Percentiles rank a stretch among this genome's conserved stretches.
Evolutionary conservation across 306 rosid genomes (phyloP).

Genomic region (Malus sylvestris): DNA sequence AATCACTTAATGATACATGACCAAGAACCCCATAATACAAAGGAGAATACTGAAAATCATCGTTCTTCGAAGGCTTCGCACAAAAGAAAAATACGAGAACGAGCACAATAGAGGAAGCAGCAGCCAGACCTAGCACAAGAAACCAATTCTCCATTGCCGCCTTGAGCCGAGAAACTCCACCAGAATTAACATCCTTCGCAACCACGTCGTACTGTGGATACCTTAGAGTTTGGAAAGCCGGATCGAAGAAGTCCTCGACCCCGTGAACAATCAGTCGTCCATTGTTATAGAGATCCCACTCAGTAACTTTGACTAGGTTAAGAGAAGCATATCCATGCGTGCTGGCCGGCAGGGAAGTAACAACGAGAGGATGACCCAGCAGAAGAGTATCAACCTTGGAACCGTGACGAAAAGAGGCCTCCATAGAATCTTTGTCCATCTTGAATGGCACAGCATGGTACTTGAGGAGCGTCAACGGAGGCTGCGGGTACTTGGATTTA

Average conservation of each 20-base stretch:
- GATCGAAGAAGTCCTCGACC: slow-evolving; percentile 7
- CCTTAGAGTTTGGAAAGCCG: not conserved
- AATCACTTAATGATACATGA: not conserved
- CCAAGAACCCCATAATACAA: not conserved
- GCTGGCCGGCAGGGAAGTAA: not conserved
- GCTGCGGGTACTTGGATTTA: not conserved
- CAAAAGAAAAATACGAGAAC: not conserved
- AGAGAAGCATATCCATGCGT: not conserved
- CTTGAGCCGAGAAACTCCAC: not conserved
- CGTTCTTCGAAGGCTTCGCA: not conserved
- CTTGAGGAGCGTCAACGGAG: not conserved
- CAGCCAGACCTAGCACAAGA: too few species aligned
- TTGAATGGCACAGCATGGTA: not conserved
- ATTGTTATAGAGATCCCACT: slow-evolving; percentile 5
- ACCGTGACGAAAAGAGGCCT: not conserved
- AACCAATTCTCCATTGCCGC: not conserved
- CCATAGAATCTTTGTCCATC: not conserved
- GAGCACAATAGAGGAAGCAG: too few species aligned
- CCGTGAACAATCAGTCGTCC: not conserved
- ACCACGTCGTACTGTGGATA: not conserved
- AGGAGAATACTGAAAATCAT: not conserved
- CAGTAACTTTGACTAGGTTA: not conserved
- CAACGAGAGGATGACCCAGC: not conserved
- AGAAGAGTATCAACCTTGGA: slow-evolving; percentile 8
- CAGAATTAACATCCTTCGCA: not conserved